Base-by-base conservation (phyloP, 495 filamentous ascomycete species). In the Immersiella caudata region DNA sequence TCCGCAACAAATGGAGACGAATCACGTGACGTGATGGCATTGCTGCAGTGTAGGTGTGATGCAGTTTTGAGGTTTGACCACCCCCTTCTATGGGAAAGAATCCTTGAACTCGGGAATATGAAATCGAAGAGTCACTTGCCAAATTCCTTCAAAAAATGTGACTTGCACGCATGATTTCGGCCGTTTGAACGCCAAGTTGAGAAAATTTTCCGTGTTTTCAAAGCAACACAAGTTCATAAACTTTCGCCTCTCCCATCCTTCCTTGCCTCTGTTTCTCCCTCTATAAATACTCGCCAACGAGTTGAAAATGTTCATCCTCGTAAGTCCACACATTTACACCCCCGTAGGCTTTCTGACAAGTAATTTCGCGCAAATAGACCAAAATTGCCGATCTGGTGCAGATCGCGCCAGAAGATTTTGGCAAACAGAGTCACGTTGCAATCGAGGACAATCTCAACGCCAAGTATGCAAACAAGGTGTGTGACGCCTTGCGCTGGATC, bases 361-460 rank as follows among this genome's bases (percentile, higher is more conserved):
- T 49, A 7, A 18, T 6, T 54, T 59, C 63, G 60, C 14, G 0
- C 40, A 18, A 2, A 2, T 33, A 88, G 85, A 85, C 85, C 29
- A 86, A 92, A 50, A 88, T 99, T 69, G 87, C 91, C 66, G 95
- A 99, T 82, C 84, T 98, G 69, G 91, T 99, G 62, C 90, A 95
- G 80, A 95, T 99, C 78, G 81, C 84, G 11, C 95, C 95, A 1
- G 82, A 92, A 72, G 91, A 97, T 73, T 95, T 97, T 74, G 81
- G 86, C 40, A 94, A 93, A 72, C 84, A 88, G 57, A 93, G 91
- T 71, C 80, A 82, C 6, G 84, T 90, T 36, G 91, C 92, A 1
- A 89, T 99, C 67, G 92, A 97, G 78, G 93, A 98, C 76, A 92
- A 91, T 68, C 93, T 99, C 80, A 97, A 98, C 71, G 85, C 87